These are phyloP conservation scores for Arachnomyces sp. DNA, from an alignment of 2,329 filamentous ascomycete genomes.

Conservation along the genomic window DNA sequence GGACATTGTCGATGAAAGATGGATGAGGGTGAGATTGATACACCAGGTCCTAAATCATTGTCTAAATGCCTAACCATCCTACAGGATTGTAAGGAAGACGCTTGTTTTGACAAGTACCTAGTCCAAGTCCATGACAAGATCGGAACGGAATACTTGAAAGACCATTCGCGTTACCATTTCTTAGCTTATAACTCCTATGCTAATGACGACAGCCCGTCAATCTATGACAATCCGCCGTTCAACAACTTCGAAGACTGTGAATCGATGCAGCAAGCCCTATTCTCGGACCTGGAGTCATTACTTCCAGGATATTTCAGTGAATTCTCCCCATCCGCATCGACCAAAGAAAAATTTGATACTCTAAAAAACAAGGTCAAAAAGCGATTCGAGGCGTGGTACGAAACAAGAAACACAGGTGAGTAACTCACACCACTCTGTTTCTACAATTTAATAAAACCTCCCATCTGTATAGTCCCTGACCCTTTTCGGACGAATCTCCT, in stretches of 20 bases:
- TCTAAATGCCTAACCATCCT: too few species aligned
- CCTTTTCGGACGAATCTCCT: neutral
- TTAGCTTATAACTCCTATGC: neutral
- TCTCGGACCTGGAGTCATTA: conserved; percentile 3
- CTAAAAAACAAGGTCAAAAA: neutral
- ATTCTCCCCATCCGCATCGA: neutral
- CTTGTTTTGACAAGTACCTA: conserved; percentile 7
- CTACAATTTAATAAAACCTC: neutral
- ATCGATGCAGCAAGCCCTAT: neutral
- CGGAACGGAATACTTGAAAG: neutral
- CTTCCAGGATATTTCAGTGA: conserved; percentile 4
- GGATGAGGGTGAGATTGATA: too few species aligned
- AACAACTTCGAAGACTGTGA: too few species aligned
- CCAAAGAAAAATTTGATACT: neutral
- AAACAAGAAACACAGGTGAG: neutral
- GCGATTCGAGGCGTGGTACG: neutral
- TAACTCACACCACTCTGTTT: neutral
- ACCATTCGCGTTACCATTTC: neutral
- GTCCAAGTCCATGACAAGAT: neutral
- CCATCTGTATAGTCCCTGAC: neutral
- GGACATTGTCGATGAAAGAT: too few species aligned
- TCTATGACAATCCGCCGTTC: too few species aligned
- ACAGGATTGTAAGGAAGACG: conserved; percentile 9
- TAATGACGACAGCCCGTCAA: neutral
- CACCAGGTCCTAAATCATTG: too few species aligned